Evolutionary conservation across 129 eudicot species (phyloP), one percentile per base, ranked within the genome.

Genomic region (Lactuca sativa): DNA sequence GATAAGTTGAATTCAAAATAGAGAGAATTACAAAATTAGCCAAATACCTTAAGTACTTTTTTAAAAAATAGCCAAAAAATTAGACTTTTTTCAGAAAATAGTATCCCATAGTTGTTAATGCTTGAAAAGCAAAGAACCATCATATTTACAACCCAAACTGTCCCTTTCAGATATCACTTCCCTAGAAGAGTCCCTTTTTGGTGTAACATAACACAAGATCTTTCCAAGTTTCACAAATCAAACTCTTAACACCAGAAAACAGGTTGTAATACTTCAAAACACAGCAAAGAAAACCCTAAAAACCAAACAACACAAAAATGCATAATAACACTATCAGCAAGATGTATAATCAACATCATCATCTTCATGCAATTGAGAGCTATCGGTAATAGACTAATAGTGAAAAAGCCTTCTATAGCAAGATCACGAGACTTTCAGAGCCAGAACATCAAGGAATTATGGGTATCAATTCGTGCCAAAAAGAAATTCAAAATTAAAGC

Each of bases 211-310:
- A 12, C 47, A 59, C 47, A 59, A 34, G 5, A 8, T 14, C 18
- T 33, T 17, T 7, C 18, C 62, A 25, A 33, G 15, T n/a, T 36
- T n/a, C 49, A 36, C 6, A 61, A 36, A 36, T 8, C 66, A 61
- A 8, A 11, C 15, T 25, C 30, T 25, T 25, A 25, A 25, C 30
- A 25, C 30, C 30, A 25, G 30, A 25, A 25, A 25, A 25, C 30
- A 25, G 2, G 30, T 25, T 47, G 15, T 3, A 47, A 7, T 9
- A 9, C 48, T 43, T 43, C 30, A 43, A 11, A 59, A 32, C 40
- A 2, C 37, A 57, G 37, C 62, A 59, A 32, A 59, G 5, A 59
- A 32, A 59, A 4, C 65, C 47, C 65, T 59, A 59, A 43, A 43
- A 43, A 10, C 52, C 12, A 12, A 4, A 47, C 49, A 43, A 9